Base-by-base conservation (phyloP, 371 early-diverging fungal genomes). In the Scutellospora calospora region DNA sequence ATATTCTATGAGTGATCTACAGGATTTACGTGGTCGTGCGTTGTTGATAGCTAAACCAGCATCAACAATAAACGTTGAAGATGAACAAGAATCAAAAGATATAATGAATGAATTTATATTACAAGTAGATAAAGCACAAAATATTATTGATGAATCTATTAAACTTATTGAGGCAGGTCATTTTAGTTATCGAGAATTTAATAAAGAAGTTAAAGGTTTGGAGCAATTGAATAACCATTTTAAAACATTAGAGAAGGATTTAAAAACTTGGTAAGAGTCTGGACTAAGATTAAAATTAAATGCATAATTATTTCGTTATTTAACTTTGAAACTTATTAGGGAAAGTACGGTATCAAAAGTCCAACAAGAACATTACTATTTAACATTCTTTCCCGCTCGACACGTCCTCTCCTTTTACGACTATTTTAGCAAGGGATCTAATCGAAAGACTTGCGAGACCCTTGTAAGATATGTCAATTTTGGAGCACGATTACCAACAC, bases 1-100 rank as follows among this genome's bases (percentile, higher is more conserved):
- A 25, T 80, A 80, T 29, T 33, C 11, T 62, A 25, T 79, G 8
- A 57, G 20, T 68, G 81, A 77, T 8, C 49, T 81, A 27, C 68
- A 66, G 20, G 81, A 81, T 69, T 78, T 81, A 57, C 81, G 81
- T 35, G 81, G 81, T 51, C 69, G 81, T 11, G 79, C 78, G 27
- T 52, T 81, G 31, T 57, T 81, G 41, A 76, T 81, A 25, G 63
- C 79, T 8, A 78, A 81, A 22, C 60, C 79, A n/a, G 33, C 45
- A 51, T 59, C 25, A 3, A 35, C 76, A 38, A 41, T 55, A 63
- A 20, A 38, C 18, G n/a, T 20, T 35, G 80, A 55, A n/a, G 41
- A 38, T 52, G 29, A 71, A 22, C 68, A 57, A 31, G 25, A 27
- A 4, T 25, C 25, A n/a, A 33, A 54, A 25, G 4, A 18, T 11